These are phyloP conservation scores for Botrytis sinoallii DNA, from an alignment of 2,329 filamentous ascomycete species.

Conservation along the genomic window DNA sequence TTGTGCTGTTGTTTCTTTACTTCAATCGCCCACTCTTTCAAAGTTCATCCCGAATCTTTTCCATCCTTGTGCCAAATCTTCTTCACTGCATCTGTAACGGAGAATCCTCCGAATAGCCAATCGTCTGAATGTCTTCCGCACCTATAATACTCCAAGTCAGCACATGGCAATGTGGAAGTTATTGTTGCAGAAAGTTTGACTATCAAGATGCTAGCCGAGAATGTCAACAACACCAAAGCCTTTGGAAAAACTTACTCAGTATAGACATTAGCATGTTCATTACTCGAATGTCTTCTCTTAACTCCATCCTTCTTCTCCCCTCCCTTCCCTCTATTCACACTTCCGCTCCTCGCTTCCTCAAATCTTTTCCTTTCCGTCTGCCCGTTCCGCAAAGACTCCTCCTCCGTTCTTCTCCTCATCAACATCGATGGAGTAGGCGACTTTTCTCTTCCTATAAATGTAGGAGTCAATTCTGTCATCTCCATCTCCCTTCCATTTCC, in stretches of 20 bases:
- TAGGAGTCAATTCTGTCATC: neutral
- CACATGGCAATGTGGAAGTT: neutral
- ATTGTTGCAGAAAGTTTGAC: neutral
- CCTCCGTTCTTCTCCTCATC: neutral
- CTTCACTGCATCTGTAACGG: conserved; percentile 17
- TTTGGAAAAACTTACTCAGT: conserved; percentile 16
- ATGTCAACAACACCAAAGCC: neutral
- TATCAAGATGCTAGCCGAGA: neutral
- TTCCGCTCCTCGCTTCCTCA: neutral
- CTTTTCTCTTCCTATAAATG: neutral
- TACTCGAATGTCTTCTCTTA: conserved; percentile 15
- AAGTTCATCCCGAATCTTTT: conserved; percentile 11
- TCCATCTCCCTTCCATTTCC: conserved; percentile 1
- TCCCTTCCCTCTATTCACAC: neutral
- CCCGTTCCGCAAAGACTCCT: neutral
- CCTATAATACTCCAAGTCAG: conserved; percentile 1
- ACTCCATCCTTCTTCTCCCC: conserved; percentile 8
- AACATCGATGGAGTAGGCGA: conserved; percentile 12
- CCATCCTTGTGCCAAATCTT: conserved; percentile 21
- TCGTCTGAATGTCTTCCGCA: conserved; percentile 24
- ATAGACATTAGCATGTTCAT: conserved; percentile 21
- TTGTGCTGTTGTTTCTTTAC: neutral
- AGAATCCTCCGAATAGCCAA: conserved; percentile 23
- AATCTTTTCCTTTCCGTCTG: neutral
- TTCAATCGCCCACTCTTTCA: neutral